Evolutionary conservation across 352 stramenopile species (phyloP).

Genomic region (Phytophthora colocasiae): DNA sequence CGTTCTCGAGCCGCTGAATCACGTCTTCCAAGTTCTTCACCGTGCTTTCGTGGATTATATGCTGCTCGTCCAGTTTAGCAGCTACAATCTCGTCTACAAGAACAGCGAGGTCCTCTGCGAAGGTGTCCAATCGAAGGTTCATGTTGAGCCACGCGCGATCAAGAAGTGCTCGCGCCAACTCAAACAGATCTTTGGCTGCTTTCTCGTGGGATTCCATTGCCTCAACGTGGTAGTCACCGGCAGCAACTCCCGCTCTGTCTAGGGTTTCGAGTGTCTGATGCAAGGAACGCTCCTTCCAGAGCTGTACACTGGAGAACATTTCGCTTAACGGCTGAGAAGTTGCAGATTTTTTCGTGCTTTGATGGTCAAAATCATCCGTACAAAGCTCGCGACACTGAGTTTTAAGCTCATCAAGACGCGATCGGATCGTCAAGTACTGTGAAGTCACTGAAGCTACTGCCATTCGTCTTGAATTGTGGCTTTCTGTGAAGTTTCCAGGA

Average conservation of each 20-base stretch:
- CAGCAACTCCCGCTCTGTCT: conserved; percentile 24
- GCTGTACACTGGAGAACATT: conserved; percentile 48
- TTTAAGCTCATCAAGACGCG: conserved; percentile 24
- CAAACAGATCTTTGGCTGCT: conserved; percentile 45
- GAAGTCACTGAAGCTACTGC: not conserved
- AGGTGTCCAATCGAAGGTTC: conserved; percentile 40
- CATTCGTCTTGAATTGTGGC: not conserved
- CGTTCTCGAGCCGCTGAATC: conserved; percentile 32
- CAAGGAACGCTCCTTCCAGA: conserved; percentile 71
- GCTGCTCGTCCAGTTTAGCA: conserved; percentile 50
- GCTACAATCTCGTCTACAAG: conserved; percentile 43
- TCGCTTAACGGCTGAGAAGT: conserved; percentile 8
- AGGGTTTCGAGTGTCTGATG: conserved; percentile 60
- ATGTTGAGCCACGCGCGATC: conserved; percentile 24
- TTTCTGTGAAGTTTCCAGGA: conserved; percentile 1
- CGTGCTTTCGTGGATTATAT: conserved; percentile 29
- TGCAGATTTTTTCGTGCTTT: no score
- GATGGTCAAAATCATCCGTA: not conserved
- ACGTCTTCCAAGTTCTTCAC: conserved; percentile 41
- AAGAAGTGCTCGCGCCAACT: conserved; percentile 38
- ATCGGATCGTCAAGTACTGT: conserved; percentile 26
- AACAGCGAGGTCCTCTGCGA: conserved; percentile 32
- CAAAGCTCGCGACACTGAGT: conserved; percentile 23
- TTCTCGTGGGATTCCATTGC: conserved; percentile 68
- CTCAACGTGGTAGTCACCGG: conserved; percentile 53